Conservation (phyloP, 2,329 filamentous ascomycete genomes). For the Pyricularia sp. region DNA sequence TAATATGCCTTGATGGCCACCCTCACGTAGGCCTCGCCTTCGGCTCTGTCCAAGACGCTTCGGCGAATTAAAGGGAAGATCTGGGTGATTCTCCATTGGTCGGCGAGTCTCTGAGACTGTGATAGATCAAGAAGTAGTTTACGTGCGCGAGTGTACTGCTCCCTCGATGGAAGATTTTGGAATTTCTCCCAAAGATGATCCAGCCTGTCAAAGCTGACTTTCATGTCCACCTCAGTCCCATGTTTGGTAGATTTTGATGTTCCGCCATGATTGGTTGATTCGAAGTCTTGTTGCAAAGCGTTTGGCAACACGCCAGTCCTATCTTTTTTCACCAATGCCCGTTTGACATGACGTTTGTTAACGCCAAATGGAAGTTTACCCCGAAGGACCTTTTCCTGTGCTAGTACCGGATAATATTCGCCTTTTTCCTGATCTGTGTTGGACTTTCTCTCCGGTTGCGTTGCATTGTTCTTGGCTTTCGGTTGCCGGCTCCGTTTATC, state of each 20-base stretch:
- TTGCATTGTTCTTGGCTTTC: background rate
- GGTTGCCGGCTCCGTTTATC: background rate
- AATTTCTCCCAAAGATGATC: conserved; percentile 36
- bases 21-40: background rate
- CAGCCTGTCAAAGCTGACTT: conserved; percentile 12
- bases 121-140: conserved; percentile 32
- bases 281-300: background rate
- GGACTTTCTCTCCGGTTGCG: background rate
- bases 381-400: background rate
- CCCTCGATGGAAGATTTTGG: conserved; percentile 21
- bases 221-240: background rate
- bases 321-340: background rate
- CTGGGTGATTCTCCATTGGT: conserved; percentile 34
- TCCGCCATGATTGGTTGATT: background rate
- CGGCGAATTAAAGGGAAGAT: conserved; percentile 29
- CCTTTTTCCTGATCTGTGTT: background rate
- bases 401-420: background rate
- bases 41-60: background rate
- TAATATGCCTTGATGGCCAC: background rate
- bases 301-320: background rate
- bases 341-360: background rate
- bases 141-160: conserved; percentile 18
- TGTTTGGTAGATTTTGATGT: background rate
- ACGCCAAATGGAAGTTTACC: background rate
- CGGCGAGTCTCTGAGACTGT: conserved; percentile 29